These are phyloP conservation scores for Lobosporangium transversale DNA, from an alignment of 192 early-diverging fungal species.

Conservation along the genomic window DNA sequence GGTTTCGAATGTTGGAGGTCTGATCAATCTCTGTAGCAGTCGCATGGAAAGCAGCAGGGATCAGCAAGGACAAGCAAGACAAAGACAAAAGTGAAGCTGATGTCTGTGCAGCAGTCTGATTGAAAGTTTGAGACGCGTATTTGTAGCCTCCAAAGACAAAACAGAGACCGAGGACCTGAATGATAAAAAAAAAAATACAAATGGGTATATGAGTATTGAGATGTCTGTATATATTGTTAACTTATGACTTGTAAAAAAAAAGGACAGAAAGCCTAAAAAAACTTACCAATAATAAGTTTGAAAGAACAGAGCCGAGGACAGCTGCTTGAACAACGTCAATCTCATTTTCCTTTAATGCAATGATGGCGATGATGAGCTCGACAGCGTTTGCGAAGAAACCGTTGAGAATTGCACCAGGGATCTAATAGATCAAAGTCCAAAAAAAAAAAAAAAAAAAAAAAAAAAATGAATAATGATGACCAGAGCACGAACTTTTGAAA, in stretches of 20 bases:
- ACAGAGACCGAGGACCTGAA: slow-evolving; percentile 84
- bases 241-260: no score
- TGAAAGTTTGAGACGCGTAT: slow-evolving; percentile 72
- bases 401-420: slow-evolving; percentile 83
- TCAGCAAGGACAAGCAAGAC: slow-evolving; percentile 70
- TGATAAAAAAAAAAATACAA: neutral
- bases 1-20: slow-evolving; percentile 62
- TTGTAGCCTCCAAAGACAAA: slow-evolving; percentile 86
- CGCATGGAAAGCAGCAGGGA: slow-evolving; percentile 76
- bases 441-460: slow-evolving; percentile 67
- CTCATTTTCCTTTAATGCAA: slow-evolving; percentile 81
- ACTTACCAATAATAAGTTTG: slow-evolving; percentile 82
- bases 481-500: slow-evolving; percentile 34
- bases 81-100: slow-evolving; percentile 72
- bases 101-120: slow-evolving; percentile 77
- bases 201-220: neutral
- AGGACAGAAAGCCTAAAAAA: neutral
- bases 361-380: slow-evolving; percentile 83
- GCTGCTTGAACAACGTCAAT: slow-evolving; percentile 89
- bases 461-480: slow-evolving; percentile 75
- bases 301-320: slow-evolving; percentile 91
- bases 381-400: slow-evolving; percentile 89
- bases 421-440: slow-evolving; percentile 44
- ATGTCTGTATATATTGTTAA: no score
- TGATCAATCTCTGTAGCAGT: slow-evolving; percentile 60